Percentiles rank a stretch among this genome's conserved stretches.
Evolutionary conservation across 306 rosid genomes (phyloP).

Genomic region (Cicer cuneatum): DNA sequence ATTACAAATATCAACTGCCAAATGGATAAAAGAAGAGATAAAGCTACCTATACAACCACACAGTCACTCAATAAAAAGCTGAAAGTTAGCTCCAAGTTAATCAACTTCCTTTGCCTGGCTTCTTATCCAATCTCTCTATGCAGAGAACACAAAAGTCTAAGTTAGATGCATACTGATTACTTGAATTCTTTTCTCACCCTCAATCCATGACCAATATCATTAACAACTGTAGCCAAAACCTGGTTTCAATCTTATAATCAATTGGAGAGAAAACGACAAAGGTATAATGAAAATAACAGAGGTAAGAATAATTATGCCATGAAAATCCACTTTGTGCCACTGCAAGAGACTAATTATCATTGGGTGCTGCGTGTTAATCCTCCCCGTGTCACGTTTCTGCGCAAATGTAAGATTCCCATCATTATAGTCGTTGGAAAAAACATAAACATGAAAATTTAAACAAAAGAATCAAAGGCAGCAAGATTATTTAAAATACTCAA

Average conservation of each 20-base stretch:
- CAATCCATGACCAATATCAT: constrained; percentile 54
- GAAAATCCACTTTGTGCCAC: constrained; percentile 49
- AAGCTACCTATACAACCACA: constrained; percentile 90
- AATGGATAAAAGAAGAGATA: constrained; percentile 41
- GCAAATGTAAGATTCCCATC: constrained; percentile 43
- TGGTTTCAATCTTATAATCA: constrained; percentile 73
- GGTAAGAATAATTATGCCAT: constrained; percentile 53
- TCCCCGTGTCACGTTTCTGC: constrained; percentile 79
- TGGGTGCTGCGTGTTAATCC: constrained; percentile 98
- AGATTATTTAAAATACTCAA: background rate
- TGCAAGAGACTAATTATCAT: constrained; percentile 58
- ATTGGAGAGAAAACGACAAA: constrained; percentile 45
- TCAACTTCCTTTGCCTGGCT: constrained; percentile 58
- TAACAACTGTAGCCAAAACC: constrained; percentile 57
- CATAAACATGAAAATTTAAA: background rate
- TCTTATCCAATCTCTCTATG: constrained; percentile 64
- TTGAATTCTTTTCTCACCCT: constrained; percentile 44
- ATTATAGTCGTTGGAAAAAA: constrained; percentile 29
- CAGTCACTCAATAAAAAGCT: constrained; percentile 73
- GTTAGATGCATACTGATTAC: constrained; percentile 84
- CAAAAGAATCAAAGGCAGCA: background rate
- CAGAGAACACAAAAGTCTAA: constrained; percentile 69
- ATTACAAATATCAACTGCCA: constrained; percentile 79
- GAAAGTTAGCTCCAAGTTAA: constrained; percentile 86
- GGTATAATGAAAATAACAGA: constrained; percentile 42